Evolutionary conservation across 345 rosid species (phyloP).

Genomic region (Gossypium turneri): DNA sequence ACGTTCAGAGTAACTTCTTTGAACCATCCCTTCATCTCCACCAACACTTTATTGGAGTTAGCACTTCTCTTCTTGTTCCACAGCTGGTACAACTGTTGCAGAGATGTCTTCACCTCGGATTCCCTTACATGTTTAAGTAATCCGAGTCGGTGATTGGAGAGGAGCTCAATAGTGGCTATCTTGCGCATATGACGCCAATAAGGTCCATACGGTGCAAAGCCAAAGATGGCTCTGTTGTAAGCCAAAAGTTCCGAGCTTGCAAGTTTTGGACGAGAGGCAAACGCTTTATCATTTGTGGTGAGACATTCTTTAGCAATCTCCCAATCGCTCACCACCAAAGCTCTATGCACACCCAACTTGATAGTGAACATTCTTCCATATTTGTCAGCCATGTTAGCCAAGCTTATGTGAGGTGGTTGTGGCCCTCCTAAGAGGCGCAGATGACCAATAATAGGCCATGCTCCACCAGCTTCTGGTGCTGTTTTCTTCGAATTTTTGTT

Average conservation of each 20-base stretch:
- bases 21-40: slow-evolving; percentile 37
- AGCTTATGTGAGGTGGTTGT: slow-evolving; percentile 20
- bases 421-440: slow-evolving; percentile 30
- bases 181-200: too few relatives aligned
- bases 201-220: slow-evolving; percentile 24
- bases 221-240: slow-evolving; percentile 24
- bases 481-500: background rate
- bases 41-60: background rate
- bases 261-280: slow-evolving; percentile 24
- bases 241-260: slow-evolving; percentile 17
- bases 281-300: slow-evolving; percentile 25
- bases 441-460: slow-evolving; percentile 9
- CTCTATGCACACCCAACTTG: too few relatives aligned
- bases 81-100: slow-evolving; percentile 7
- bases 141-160: too few relatives aligned
- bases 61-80: background rate
- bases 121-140: too few relatives aligned
- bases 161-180: too few relatives aligned
- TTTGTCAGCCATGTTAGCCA: slow-evolving; percentile 34
- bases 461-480: background rate
- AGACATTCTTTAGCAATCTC: background rate
- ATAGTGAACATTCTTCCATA: slow-evolving; percentile 28
- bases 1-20: slow-evolving; percentile 23
- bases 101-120: too few relatives aligned
- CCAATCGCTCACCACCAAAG: too few relatives aligned